Evolutionary conservation across 1,284 basidiomycete genomes (phyloP), one percentile per base, ranked within the genome.

Genomic region (Neolentinus lepideus): DNA sequence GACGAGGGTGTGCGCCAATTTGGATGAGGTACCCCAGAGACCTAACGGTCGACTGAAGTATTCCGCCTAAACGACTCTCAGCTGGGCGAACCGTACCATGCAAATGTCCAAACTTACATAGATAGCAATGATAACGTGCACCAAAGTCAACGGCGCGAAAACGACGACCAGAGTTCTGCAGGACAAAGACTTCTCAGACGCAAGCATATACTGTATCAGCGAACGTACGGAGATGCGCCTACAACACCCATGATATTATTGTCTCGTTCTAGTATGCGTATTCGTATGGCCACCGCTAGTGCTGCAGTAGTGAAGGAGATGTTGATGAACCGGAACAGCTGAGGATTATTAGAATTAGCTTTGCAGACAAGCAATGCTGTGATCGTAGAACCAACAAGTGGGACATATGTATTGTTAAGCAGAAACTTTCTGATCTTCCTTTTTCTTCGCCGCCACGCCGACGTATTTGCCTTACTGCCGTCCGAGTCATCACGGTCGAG

Each of bases 41-140:
- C 93, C 94, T 45, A 96, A 78, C 2, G 94, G 93, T 33, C 89
- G 83, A 46, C 93, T 90, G 67, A 94, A 93, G 70, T 96, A 96
- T 71, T 96, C 93, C 54, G 92, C 76, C 90, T 92, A 65, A 38
- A 55, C 47, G 36, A 27, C 22, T 22, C 26, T 27, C 29, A 26
- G 21, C 11, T 19, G 9, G 31, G 33, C 11, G 9, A 6, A 11
- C 19, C 46, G 25, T 29, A 25, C 25, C 4, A 31, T 12, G 25
- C 27, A 55, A 47, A 16, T 27, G 53, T 24, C 52, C 50, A 9
- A 3, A 73, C 85, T 58, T 67, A 90, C 90, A 68, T 91, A 92
- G 61, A 94, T 84, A 36, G 90, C 88, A 48, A 80, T 73, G 76
- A 94, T 84, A 59, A 95, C 92, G 73, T 96, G 93, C 1, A 91